A percentile compares a stretch with the other conserved stretches of the same genome.
These are phyloP conservation scores for Geosmithia morbida DNA, from an alignment of 2,329 filamentous ascomycete species.

Conservation along the genomic window DNA sequence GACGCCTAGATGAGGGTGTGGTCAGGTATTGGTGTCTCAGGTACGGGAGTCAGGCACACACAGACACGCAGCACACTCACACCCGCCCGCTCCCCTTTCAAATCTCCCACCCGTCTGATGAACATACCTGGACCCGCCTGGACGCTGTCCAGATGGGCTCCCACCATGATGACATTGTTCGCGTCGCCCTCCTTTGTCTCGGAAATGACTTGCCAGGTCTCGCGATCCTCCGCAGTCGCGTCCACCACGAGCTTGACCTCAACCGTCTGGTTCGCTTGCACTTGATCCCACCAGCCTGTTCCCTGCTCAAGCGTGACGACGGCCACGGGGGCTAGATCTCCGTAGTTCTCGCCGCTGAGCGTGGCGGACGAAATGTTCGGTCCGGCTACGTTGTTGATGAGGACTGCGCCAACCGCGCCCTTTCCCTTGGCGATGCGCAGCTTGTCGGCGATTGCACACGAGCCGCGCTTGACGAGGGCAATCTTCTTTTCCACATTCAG, in stretches of 20 bases:
- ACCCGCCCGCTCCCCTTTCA: too few relatives aligned
- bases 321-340: slow-evolving; percentile 19
- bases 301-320: slow-evolving; percentile 20
- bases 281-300: slow-evolving; percentile 16
- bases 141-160: slow-evolving; percentile 25
- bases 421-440: slow-evolving; percentile 25
- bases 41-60: too few relatives aligned
- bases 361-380: slow-evolving; percentile 30
- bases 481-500: slow-evolving; percentile 28
- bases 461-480: slow-evolving; percentile 27
- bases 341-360: slow-evolving; percentile 27
- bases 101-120: too few relatives aligned
- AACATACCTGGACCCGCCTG: slow-evolving; percentile 18
- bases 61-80: too few relatives aligned
- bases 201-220: slow-evolving; percentile 25
- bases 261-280: slow-evolving; percentile 16
- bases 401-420: slow-evolving; percentile 30
- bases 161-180: slow-evolving; percentile 25
- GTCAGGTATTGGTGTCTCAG: neutral
- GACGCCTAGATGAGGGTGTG: slow-evolving; percentile 5
- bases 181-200: slow-evolving; percentile 27
- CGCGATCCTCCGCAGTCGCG: slow-evolving; percentile 18
- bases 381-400: slow-evolving; percentile 47
- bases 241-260: slow-evolving; percentile 20
- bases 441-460: slow-evolving; percentile 26